Evolutionary conservation across 2,329 filamentous ascomycete species (phyloP).

Genomic region (Pseudovirgaria hyperparasitica): DNA sequence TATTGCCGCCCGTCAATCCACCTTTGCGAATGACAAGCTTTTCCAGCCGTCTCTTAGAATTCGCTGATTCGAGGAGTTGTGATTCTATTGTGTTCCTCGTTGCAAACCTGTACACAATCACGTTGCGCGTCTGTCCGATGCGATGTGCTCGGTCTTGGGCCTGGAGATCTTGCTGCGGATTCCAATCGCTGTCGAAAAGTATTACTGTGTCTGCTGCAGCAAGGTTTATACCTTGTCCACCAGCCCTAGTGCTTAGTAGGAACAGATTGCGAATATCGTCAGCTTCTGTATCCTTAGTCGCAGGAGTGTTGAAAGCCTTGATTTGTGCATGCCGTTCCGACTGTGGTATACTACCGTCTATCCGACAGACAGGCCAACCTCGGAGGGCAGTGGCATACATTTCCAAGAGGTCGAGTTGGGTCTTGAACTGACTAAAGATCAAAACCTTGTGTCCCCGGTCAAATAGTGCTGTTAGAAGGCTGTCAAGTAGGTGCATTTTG

Average conservation of each 20-base stretch:
- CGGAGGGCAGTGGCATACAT: slow-evolving; percentile 73
- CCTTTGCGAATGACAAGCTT: slow-evolving; percentile 95
- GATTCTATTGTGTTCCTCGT: slow-evolving; percentile 92
- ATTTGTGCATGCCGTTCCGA: slow-evolving; percentile 37
- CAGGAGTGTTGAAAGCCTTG: slow-evolving; percentile 33
- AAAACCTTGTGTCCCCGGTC: slow-evolving; percentile 72
- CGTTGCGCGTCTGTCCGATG: slow-evolving; percentile 84
- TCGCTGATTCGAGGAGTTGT: slow-evolving; percentile 70
- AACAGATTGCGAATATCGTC: slow-evolving; percentile 52
- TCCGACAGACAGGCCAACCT: slow-evolving; percentile 71
- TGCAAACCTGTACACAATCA: slow-evolving; percentile 85
- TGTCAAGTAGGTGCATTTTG: slow-evolving; percentile 90
- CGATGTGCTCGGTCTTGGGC: slow-evolving; percentile 91
- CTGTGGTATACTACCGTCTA: slow-evolving; percentile 79
- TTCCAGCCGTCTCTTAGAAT: slow-evolving; percentile 82
- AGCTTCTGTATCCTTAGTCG: slow-evolving; percentile 7
- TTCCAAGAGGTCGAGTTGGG: slow-evolving; percentile 79
- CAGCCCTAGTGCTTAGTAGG: slow-evolving; percentile 77
- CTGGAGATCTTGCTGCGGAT: slow-evolving; percentile 92
- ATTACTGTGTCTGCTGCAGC: slow-evolving; percentile 86
- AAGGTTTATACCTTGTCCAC: slow-evolving; percentile 91
- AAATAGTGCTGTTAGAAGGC: slow-evolving; percentile 67
- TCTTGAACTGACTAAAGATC: slow-evolving; percentile 95
- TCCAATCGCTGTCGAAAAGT: slow-evolving; percentile 84
- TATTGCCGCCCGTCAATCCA: slow-evolving; percentile 43